phyloP scores from a whole-genome alignment of 1,284 basidiomycete species.

The Xerocomus amazonicus region DNA sequence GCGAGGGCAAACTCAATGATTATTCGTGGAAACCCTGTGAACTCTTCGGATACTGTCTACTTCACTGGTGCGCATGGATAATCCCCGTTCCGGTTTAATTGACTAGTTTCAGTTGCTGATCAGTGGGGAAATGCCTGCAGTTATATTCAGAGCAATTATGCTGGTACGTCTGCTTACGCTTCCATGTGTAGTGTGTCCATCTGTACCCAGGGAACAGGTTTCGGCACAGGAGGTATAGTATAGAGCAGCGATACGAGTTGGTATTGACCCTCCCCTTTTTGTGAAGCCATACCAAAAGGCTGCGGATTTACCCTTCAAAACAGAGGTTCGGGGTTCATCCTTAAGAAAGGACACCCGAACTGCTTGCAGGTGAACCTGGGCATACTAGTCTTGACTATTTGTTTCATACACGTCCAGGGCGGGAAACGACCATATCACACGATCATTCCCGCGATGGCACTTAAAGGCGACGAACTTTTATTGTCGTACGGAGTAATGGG shows the following conservation, averaged over 20 bases:
- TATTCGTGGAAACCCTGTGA: conserved; percentile 72
- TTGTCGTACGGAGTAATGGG: conserved; percentile 93
- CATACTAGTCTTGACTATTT: neutral
- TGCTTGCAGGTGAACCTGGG: conserved; percentile 52
- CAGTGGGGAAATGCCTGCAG: conserved; percentile 93
- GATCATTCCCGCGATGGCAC: conserved; percentile 91
- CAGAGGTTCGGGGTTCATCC: conserved; percentile 81
- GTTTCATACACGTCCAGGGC: conserved; percentile 41
- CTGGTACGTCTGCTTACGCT: conserved; percentile 44
- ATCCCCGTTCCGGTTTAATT: neutral
- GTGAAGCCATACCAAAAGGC: conserved; percentile 77
- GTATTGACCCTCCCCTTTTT: conserved; percentile 7
- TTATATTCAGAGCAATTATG: conserved; percentile 92
- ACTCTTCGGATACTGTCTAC: conserved; percentile 91
- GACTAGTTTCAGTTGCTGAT: conserved; percentile 58
- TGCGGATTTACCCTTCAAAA: conserved; percentile 98
- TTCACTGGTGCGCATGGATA: conserved; percentile 59
- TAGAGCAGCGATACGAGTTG: neutral
- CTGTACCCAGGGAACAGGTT: conserved; percentile 42
- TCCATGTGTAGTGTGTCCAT: neutral
- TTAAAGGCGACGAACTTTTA: conserved; percentile 79
- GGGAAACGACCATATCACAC: conserved; percentile 94
- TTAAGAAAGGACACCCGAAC: conserved; percentile 83
- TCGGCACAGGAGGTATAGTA: conserved; percentile 69
- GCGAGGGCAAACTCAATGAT: conserved; percentile 61